These are phyloP conservation scores for Yamadazyma epiphylla DNA, from an alignment of 1,139 yeast species.

Conservation along the genomic window DNA sequence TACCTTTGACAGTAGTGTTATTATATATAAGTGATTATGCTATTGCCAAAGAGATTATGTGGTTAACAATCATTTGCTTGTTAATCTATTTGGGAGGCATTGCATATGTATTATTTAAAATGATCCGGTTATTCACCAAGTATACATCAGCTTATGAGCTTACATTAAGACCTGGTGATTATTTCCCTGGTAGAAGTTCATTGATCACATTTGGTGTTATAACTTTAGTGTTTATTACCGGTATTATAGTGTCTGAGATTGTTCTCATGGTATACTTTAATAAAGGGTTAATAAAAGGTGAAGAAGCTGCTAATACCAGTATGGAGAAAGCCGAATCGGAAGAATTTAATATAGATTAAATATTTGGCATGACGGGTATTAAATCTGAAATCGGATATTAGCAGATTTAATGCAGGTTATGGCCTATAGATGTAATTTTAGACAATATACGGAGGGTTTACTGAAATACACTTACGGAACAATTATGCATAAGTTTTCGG, in stretches of 20 bases:
- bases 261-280: conserved; percentile 35
- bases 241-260: conserved; percentile 35
- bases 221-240: conserved; percentile 35
- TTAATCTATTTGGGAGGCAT: conserved; percentile 37
- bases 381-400: too few species aligned
- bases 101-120: conserved; percentile 50
- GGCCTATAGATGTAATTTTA: too few species aligned
- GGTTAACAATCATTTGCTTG: conserved; percentile 27
- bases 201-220: conserved; percentile 46
- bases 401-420: too few species aligned
- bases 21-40: conserved; percentile 37
- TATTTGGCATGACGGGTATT: too few species aligned
- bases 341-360: conserved; percentile 6
- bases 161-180: conserved; percentile 25
- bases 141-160: conserved; percentile 27
- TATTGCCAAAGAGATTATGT: conserved; percentile 32
- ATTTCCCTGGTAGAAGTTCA: conserved; percentile 47
- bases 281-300: conserved; percentile 26
- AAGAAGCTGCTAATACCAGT: neutral
- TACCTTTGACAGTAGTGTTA: conserved; percentile 43
- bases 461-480: too few species aligned
- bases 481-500: conserved; percentile 2
- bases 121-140: conserved; percentile 46
- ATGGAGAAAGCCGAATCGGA: conserved; percentile 1
- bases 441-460: too few species aligned